phyloP scores from a whole-genome alignment of 192 early-diverging fungal species.

The Entomortierella chlamydospora region DNA sequence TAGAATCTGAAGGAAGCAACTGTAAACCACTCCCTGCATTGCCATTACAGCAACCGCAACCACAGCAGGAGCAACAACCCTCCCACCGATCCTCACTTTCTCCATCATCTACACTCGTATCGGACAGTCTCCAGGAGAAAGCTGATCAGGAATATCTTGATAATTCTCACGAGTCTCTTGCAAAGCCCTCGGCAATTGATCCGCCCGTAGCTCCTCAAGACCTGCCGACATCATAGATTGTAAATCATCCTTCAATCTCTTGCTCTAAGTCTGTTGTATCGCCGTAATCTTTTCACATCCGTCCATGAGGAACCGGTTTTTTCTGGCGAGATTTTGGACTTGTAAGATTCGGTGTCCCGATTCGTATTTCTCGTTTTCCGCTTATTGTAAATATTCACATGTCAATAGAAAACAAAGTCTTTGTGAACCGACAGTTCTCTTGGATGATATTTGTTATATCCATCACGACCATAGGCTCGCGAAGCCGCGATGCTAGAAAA shows the following conservation, averaged over 20 bases:
- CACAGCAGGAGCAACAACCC: constrained; percentile 9
- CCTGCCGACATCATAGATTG: background rate
- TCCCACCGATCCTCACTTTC: constrained; percentile 30
- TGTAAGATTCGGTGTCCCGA: too few species aligned
- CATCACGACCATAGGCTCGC: too few species aligned
- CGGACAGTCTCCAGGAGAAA: constrained; percentile 30
- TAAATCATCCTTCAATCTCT: background rate
- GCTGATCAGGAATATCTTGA: background rate
- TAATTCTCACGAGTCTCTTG: background rate
- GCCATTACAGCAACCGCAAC: background rate
- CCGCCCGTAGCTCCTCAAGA: background rate
- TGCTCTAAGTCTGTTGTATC: background rate
- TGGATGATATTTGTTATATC: too few species aligned
- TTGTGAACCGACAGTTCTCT: too few species aligned
- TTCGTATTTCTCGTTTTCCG: too few species aligned
- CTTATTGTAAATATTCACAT: too few species aligned
- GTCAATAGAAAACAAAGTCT: too few species aligned
- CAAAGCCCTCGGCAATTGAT: background rate
- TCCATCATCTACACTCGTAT: constrained; percentile 42
- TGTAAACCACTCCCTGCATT: too few species aligned
- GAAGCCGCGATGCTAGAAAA: too few species aligned
- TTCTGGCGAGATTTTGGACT: too few species aligned
- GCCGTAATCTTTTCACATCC: too few species aligned
- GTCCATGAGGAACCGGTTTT: too few species aligned
- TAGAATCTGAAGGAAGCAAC: background rate